A percentile compares a stretch with the other conserved stretches of the same genome.
Conservation (phyloP, 1,284 basidiomycete genomes). For the Anthracocystis panici-leucophaei region DNA sequence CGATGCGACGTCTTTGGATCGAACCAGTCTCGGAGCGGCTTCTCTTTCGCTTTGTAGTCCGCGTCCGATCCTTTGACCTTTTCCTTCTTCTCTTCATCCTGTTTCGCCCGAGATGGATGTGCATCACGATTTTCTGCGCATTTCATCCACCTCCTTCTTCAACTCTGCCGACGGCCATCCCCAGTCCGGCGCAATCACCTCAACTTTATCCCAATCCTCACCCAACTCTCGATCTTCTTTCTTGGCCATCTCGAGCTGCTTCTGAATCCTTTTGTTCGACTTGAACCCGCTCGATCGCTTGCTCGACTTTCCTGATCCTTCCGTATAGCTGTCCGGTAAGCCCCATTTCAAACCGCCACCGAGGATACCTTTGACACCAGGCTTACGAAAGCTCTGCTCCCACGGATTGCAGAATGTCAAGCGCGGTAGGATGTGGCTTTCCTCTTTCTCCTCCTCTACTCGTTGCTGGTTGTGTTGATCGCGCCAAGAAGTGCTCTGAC, state of each 20-base stretch:
- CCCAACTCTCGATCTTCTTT: slow-evolving; percentile 28
- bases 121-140: slow-evolving; percentile 2
- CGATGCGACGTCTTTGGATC: slow-evolving; percentile 18
- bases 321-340: slow-evolving; percentile 53
- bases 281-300: slow-evolving; percentile 27
- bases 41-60: slow-evolving; percentile 23
- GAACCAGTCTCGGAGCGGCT: slow-evolving; percentile 25
- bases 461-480: slow-evolving; percentile 1
- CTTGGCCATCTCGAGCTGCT: slow-evolving; percentile 14
- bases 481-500: slow-evolving; percentile 9
- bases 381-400: slow-evolving; percentile 49
- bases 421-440: slow-evolving; percentile 34
- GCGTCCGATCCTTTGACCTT: slow-evolving; percentile 2
- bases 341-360: slow-evolving; percentile 60
- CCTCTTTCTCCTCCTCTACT: slow-evolving; percentile 11
- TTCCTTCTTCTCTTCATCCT: background rate
- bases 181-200: slow-evolving; percentile 44
- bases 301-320: slow-evolving; percentile 29
- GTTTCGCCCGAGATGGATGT: background rate
- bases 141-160: slow-evolving; percentile 22
- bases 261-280: slow-evolving; percentile 26
- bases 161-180: slow-evolving; percentile 32
- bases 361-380: slow-evolving; percentile 38
- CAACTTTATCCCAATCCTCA: slow-evolving; percentile 43
- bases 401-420: slow-evolving; percentile 57